Evolutionary conservation across 1,139 yeast species (phyloP), one percentile per base, ranked within the genome.

Genomic region (Diutina mesorugosa): DNA sequence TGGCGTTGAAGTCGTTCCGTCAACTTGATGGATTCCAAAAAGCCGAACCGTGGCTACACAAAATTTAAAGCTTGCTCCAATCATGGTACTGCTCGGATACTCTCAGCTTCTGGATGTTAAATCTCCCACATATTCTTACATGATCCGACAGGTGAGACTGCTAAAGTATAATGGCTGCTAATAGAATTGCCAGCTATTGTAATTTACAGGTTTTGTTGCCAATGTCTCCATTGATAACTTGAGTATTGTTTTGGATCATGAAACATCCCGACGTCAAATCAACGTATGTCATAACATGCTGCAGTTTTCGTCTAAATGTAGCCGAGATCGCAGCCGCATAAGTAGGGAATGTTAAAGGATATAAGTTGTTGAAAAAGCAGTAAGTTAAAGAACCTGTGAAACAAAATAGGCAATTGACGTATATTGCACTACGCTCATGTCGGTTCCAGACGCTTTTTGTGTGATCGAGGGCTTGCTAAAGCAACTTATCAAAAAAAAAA

Each of bases 321-420:
- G 35, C 51, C 51, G 51, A 47, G 51, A 47, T 47, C 51, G 30
- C 29, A 47, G 51, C 38, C 51, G 51, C 51, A 47, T 47, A n/a
- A 35, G 41, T 35, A 10, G 41, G n/a, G 41, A 10, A 10, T 10
- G 14, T n/a, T 14, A 9, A 10, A 16, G 41, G 5, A 35, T 35
- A 12, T 9, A n/a, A 12, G n/a, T n/a, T 35, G 41, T 10, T 35
- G 14, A 35, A 12, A 12, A 35, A 21, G 26, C 26, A 21, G 26
- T 21, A 21, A 21, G 26, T 21, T 21, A 21, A 21, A 21, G 26
- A 21, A 21, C 26, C 26, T 21, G 26, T 21, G 3, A 21, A 21
- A 21, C 26, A 21, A 21, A 21, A 21, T 21, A 21, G 26, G 26
- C 3, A 21, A 21, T 21, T 21, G 26, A 21, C 26, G 26, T 21